phyloP scores from a whole-genome alignment of 2,329 filamentous ascomycete genomes.

The Hypoxylon sp. region DNA sequence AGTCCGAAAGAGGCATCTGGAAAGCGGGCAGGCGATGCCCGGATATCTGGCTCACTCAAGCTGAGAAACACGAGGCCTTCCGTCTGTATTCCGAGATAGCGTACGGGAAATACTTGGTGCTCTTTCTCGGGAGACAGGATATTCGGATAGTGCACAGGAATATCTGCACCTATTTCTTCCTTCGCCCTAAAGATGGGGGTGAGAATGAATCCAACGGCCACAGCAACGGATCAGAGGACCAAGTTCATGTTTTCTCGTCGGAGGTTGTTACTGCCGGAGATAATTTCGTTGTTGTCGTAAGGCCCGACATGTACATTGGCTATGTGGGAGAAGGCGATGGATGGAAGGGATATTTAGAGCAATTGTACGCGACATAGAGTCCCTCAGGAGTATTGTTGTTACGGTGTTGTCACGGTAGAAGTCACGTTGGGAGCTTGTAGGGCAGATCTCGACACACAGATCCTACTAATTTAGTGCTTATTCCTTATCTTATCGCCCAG shows the following conservation, averaged over 20 bases:
- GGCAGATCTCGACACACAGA: not conserved
- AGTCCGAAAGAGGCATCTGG: constrained; percentile 56
- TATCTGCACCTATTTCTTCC: constrained; percentile 32
- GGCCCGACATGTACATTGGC: constrained; percentile 61
- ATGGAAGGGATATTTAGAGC: constrained; percentile 50
- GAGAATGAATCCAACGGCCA: constrained; percentile 19
- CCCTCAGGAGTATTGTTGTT: too few relatives aligned
- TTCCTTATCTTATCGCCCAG: constrained; percentile 16
- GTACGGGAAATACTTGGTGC: constrained; percentile 55
- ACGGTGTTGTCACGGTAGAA: too few relatives aligned
- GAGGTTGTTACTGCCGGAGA: constrained; percentile 52
- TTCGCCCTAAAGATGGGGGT: constrained; percentile 15
- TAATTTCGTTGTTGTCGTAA: constrained; percentile 55
- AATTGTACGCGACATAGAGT: constrained; percentile 22
- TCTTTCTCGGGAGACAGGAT: constrained; percentile 40
- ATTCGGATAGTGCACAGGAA: constrained; percentile 22
- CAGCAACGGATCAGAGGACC: constrained; percentile 26
- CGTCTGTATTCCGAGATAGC: constrained; percentile 54
- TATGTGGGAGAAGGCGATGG: constrained; percentile 52
- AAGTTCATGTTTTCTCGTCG: constrained; percentile 50
- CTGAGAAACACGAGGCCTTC: constrained; percentile 34
- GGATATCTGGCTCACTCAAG: constrained; percentile 53
- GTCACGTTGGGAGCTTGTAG: not conserved
- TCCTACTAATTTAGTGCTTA: not conserved
- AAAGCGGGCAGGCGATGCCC: constrained; percentile 59